Evolutionary conservation across 257 asterid species (phyloP).

Genomic region (Coffea eugenioides): DNA sequence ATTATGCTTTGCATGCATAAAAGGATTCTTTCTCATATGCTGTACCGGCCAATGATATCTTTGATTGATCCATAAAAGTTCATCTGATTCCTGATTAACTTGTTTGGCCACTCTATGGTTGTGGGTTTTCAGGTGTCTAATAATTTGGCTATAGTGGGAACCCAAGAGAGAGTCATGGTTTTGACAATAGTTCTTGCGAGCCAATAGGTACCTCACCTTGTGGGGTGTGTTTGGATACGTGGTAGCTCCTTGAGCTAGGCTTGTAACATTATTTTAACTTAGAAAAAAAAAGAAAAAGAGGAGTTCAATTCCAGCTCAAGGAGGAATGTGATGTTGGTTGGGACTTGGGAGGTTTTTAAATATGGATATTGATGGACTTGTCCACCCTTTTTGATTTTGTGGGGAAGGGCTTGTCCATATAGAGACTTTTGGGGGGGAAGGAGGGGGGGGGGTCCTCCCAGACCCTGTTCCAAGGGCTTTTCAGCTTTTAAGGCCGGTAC

Average conservation of each 20-base stretch:
- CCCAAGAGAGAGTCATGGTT: neutral
- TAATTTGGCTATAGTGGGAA: neutral
- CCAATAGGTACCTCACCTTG: neutral
- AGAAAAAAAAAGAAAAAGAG: neutral
- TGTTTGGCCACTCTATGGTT: neutral
- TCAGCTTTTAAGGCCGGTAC: neutral
- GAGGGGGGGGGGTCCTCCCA: too few species aligned
- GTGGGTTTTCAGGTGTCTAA: too few species aligned
- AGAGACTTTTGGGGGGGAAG: too few species aligned
- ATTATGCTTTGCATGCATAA: neutral
- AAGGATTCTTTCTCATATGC: neutral
- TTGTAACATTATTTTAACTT: neutral
- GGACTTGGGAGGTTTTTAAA: neutral
- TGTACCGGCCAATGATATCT: neutral
- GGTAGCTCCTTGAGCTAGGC: neutral
- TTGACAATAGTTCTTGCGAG: neutral
- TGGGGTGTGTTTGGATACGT: neutral
- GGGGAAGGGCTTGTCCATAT: slow-evolving; percentile 4
- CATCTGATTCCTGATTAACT: neutral
- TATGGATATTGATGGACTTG: neutral
- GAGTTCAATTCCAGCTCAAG: neutral
- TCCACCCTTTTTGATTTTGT: slow-evolving; percentile 6
- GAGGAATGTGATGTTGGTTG: neutral
- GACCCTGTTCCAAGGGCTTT: neutral
- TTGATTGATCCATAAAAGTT: neutral